These are phyloP conservation scores for Rhizopogon vesiculosus DNA, from an alignment of 768 basidiomycete genomes.

Conservation along the genomic window DNA sequence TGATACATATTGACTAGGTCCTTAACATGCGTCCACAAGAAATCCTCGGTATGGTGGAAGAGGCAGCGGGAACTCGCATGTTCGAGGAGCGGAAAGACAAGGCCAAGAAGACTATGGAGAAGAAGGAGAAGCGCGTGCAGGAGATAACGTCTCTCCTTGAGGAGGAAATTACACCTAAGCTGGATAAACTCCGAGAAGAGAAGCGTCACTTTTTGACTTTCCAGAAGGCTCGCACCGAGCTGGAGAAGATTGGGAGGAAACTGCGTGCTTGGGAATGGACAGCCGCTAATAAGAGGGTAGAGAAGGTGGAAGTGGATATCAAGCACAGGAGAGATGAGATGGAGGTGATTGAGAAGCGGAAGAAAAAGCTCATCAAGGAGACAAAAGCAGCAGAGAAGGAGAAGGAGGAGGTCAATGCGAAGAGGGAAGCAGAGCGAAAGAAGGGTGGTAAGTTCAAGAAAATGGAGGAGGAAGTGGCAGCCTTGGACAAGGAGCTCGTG, in stretches of 20 bases:
- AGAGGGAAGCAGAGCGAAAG: slow-evolving; percentile 80
- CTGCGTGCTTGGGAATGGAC: slow-evolving; percentile 90
- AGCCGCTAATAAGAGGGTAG: slow-evolving; percentile 47
- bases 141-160: slow-evolving; percentile 76
- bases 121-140: slow-evolving; percentile 94
- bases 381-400: slow-evolving; percentile 64
- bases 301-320: slow-evolving; percentile 54
- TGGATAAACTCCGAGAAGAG: slow-evolving; percentile 85
- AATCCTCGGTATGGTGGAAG: slow-evolving; percentile 97
- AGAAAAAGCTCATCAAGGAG: slow-evolving; percentile 49
- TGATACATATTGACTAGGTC: slow-evolving; percentile 39
- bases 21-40: slow-evolving; percentile 98
- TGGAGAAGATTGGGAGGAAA: slow-evolving; percentile 79
- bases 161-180: slow-evolving; percentile 93
- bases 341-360: slow-evolving; percentile 39
- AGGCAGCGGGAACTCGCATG: slow-evolving; percentile 98
- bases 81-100: slow-evolving; percentile 98
- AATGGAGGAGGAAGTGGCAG: slow-evolving; percentile 74
- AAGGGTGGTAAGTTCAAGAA: slow-evolving; percentile 92
- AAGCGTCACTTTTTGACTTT: slow-evolving; percentile 86
- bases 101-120: slow-evolving; percentile 91
- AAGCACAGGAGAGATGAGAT: slow-evolving; percentile 45
- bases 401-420: slow-evolving; percentile 58
- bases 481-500: slow-evolving; percentile 73
- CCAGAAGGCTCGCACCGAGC: slow-evolving; percentile 83